Percentiles rank a stretch among this genome's conserved stretches.
phyloP scores from a whole-genome alignment of 768 basidiomycete species.

The Suillus sp. region DNA sequence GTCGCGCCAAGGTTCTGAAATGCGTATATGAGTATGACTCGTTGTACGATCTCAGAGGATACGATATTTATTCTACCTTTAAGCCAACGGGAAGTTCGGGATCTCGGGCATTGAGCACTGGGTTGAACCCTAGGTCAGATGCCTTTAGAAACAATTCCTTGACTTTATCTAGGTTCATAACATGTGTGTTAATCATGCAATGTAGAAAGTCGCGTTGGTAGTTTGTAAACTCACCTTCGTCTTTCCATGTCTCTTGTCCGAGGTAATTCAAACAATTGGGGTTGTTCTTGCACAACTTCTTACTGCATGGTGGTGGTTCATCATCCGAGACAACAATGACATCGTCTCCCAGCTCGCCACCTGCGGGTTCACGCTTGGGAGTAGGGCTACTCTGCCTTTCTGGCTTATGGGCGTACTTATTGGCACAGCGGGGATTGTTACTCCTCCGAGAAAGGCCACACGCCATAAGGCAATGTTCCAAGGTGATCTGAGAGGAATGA shows the following conservation, averaged over 20 bases:
- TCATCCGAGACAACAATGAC: conserved; percentile 74
- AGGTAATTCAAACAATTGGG: conserved; percentile 88
- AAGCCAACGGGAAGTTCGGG: conserved; percentile 71
- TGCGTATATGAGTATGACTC: conserved; percentile 11
- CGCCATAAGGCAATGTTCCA: conserved; percentile 63
- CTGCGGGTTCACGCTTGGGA: conserved; percentile 20
- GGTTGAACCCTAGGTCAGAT: conserved; percentile 56
- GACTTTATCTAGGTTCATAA: conserved; percentile 45
- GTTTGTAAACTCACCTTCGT: conserved; percentile 50
- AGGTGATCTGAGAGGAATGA: conserved; percentile 58
- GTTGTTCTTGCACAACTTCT: conserved; percentile 70
- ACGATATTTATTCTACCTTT: conserved; percentile 47
- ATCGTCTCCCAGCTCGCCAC: conserved; percentile 58
- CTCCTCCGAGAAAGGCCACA: conserved; percentile 66
- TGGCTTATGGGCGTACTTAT: conserved; percentile 47
- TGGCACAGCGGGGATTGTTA: conserved; percentile 54
- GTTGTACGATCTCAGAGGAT: conserved; percentile 7
- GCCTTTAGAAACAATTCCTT: conserved; percentile 53
- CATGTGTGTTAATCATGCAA: conserved; percentile 15
- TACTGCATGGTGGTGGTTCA: conserved; percentile 55
- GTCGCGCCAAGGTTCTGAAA: conserved; percentile 92
- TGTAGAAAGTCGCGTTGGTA: conserved; percentile 17
- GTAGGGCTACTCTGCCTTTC: conserved; percentile 19
- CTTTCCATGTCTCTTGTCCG: conserved; percentile 82
- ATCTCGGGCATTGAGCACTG: conserved; percentile 50